phyloP scores from a whole-genome alignment of 2,329 filamentous ascomycete species.

The Neocucurbitaria cava region DNA sequence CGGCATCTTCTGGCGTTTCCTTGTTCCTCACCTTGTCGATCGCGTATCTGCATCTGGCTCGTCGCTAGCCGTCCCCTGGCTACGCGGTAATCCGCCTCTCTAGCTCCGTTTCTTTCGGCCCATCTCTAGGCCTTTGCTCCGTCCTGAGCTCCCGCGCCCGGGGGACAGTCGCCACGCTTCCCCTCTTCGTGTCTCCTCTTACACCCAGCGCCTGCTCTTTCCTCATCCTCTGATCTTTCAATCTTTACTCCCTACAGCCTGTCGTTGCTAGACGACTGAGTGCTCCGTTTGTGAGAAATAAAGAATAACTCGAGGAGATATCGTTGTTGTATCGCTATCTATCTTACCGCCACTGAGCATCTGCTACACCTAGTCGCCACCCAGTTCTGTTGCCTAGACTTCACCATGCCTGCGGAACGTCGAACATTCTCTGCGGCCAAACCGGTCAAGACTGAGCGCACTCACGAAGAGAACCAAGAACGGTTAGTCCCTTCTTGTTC shows the following conservation, averaged over 20 bases:
- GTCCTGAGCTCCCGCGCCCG: constrained; percentile 23
- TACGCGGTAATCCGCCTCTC: constrained; percentile 19
- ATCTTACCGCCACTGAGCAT: constrained; percentile 19
- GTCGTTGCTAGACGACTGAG: constrained; percentile 25
- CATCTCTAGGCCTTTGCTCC: constrained; percentile 33
- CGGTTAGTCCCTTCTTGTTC: constrained; percentile 50
- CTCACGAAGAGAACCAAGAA: constrained; percentile 83
- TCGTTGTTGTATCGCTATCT: constrained; percentile 8
- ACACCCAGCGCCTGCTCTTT: constrained; percentile 11
- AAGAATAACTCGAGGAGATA: neutral
- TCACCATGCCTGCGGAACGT: constrained; percentile 51
- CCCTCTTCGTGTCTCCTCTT: constrained; percentile 23
- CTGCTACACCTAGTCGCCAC: constrained; percentile 13
- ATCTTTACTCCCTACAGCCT: constrained; percentile 21
- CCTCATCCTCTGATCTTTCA: constrained; percentile 10
- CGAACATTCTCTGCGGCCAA: constrained; percentile 42
- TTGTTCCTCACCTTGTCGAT: constrained; percentile 23
- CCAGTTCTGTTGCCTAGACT: neutral
- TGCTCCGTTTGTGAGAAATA: neutral
- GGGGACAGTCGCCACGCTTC: constrained; percentile 32
- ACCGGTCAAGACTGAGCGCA: constrained; percentile 71
- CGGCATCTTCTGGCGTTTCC: constrained; percentile 8
- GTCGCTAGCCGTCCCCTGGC: constrained; percentile 23
- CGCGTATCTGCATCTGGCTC: constrained; percentile 26
- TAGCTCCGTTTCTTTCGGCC: constrained; percentile 36